A percentile compares a stretch with the other conserved stretches of the same genome.
Evolutionary conservation across 2,329 filamentous ascomycete genomes (phyloP).

Genomic region (Penicillium sp.): DNA sequence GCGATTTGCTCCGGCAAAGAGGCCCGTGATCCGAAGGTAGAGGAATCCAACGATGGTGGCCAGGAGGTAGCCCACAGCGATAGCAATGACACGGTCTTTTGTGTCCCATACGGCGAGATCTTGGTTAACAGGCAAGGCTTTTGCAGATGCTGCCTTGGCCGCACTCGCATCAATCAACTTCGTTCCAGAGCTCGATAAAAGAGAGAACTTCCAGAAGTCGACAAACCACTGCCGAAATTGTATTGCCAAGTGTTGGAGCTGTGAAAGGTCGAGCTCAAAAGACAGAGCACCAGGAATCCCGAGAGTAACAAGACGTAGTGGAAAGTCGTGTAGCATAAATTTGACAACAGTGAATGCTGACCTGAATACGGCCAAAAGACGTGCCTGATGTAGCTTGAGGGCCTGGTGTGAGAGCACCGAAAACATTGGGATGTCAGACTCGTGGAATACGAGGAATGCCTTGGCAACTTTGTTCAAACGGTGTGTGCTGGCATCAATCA

Average conservation of each 20-base stretch:
- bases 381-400: constrained; percentile 58
- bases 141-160: constrained; percentile 17
- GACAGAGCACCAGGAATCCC: constrained; percentile 25
- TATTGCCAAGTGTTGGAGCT: constrained; percentile 16
- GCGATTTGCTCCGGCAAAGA: constrained; percentile 60
- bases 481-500: constrained; percentile 43
- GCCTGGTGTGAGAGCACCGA: constrained; percentile 73
- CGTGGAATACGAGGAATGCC: constrained; percentile 43
- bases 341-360: constrained; percentile 41
- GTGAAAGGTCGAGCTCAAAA: constrained; percentile 17
- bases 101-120: constrained; percentile 66
- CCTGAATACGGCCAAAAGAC: constrained; percentile 46
- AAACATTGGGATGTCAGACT: constrained; percentile 69
- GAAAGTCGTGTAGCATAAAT: constrained; percentile 44
- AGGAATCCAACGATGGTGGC: constrained; percentile 70
- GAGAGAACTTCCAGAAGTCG: constrained; percentile 20
- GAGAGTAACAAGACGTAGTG: constrained; percentile 32
- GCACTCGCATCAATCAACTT: constrained; percentile 30
- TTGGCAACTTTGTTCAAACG: constrained; percentile 39
- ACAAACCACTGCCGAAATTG: constrained; percentile 22
- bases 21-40: constrained; percentile 71
- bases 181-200: constrained; percentile 25
- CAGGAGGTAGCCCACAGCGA: constrained; percentile 75
- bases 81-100: constrained; percentile 68
- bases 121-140: constrained; percentile 49